Evolutionary conservation across 352 stramenopile species (phyloP), one percentile per base, ranked within the genome.

Genomic region (Phytophthora kernoviae): DNA sequence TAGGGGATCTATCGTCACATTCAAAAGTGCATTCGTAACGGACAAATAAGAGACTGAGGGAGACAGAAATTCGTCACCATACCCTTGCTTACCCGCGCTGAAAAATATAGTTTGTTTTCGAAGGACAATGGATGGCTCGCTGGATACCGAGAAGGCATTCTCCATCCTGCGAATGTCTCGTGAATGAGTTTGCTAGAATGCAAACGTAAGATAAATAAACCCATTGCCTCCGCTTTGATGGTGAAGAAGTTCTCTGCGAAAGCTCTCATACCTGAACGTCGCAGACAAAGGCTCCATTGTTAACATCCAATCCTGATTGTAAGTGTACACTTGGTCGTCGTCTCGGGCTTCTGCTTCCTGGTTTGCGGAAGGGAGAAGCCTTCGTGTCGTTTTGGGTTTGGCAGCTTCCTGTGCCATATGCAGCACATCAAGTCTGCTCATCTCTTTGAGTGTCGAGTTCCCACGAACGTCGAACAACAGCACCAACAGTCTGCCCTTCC

Each of bases 101-200:
- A 90, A 74, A 34, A 90, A 54, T 40, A 90, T 82, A 1, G 80
- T 75, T 67, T 90, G 80, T 44, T 88, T 88, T 14, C 80, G 65
- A n/a, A 87, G 65, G 26, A 83, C 56, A 45, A 90, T 72, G 5
- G 71, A 81, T 18, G 80, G 80, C 33, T 90, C 73, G 42, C 87
- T 88, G 5, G 75, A 84, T n/a, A 81, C 67, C 0, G 75, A 75
- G 55, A 90, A 92, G 0, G 73, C 69, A 26, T 83, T 75, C 51
- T 92, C 83, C 24, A 92, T 73, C 55, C 87, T 87, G 8, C 83
- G 78, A 10, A 92, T 68, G 50, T 92, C 83, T 10, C 83, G 78
- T 21, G 70, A 63, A 36, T 92, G 78, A 15, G 90, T 81, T 12
- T 52, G 40, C 80, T 92, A 33, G 12, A 36, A 11, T 42, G 24